Base-by-base conservation (phyloP, 2,329 filamentous ascomycete species). In the Penicillium sp. region DNA sequence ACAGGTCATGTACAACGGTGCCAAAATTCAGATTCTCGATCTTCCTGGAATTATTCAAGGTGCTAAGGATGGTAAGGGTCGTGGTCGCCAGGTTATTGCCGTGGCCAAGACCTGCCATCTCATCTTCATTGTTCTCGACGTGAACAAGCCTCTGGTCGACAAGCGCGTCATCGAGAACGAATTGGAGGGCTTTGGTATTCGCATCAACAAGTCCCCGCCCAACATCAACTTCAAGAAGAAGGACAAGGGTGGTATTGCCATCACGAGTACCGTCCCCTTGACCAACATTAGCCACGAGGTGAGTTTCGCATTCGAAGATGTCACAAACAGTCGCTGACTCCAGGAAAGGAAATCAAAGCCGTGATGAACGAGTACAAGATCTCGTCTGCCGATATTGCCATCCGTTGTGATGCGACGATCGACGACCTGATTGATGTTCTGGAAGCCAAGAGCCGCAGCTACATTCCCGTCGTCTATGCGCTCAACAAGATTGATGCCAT, bases 211-310 rank as follows among this genome's bases (percentile, higher is more conserved):
- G 79, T 78, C 85, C 64, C 94, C 94, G 24, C 94, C 94, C 36
- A 99, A 99, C 72, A 99, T 99, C 67, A 89, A 94, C n/a, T 96
- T 96, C 80, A 95, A 87, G 77, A 99, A 99, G 81, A 99, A 99
- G 80, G 94, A 99, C 75, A 97, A 97, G 77, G 94, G 94, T 63
- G 94, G 94, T 31, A 85, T 99, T 68, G 92, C 89, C 68, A 94
- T 99, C 68, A 96, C 92, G n/a, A 94, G 85, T 74, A 99, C 94
- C 2, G 87, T 94, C 40, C 90, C 92, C 5, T 79, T 99, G 62
- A 88, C 88, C 22, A 90, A 99, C 74, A 96, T 99, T 67, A 89
- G 94, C 71, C 82, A 91, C 62, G 94, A 95, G 68, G 78, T 79
- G 63, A 63, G 72, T 28, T 20, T 11, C n/a, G 13, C 43, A 4